phyloP scores from a whole-genome alignment of 768 basidiomycete species.

The Tricholoma bakamatsutake region DNA sequence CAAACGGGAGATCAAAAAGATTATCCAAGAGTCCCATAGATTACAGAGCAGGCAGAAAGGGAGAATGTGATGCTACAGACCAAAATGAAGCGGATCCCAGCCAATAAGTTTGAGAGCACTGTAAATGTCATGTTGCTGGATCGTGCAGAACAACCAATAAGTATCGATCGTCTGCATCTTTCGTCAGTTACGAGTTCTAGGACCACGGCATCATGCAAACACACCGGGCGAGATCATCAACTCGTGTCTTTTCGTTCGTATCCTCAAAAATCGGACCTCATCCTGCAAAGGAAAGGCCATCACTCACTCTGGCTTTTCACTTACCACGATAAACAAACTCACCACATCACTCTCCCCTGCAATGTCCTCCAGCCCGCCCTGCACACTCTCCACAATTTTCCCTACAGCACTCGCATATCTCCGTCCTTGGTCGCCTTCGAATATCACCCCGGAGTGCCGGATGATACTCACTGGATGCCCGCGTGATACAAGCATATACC shows the following conservation, averaged over 20 bases:
- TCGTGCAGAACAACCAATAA: conserved; percentile 82
- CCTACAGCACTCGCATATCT: conserved; percentile 70
- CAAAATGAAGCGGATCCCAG: not conserved
- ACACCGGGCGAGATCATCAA: conserved; percentile 91
- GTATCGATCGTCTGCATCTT: conserved; percentile 64
- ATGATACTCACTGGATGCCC: conserved; percentile 73
- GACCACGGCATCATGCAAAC: conserved; percentile 15
- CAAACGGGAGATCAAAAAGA: not conserved
- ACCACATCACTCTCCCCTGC: conserved; percentile 27
- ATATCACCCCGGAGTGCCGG: conserved; percentile 77
- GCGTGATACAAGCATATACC: conserved; percentile 79
- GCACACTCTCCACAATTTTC: conserved; percentile 73
- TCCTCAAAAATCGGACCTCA: conserved; percentile 81
- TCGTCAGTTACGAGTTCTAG: not conserved
- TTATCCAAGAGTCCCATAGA: conserved; percentile 10
- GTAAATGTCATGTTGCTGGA: conserved; percentile 39
- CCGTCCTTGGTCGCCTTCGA: conserved; percentile 78
- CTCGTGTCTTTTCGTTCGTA: conserved; percentile 88
- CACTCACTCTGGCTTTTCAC: not conserved
- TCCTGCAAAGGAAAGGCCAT: conserved; percentile 43
- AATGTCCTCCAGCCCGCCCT: conserved; percentile 73
- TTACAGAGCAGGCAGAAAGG: conserved; percentile 1
- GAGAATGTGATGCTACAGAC: not conserved
- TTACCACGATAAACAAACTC: conserved; percentile 1
- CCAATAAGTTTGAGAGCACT: not conserved